Evolutionary conservation across 2,329 filamentous ascomycete species (phyloP).

Genomic region (Proliferodiscus dingleyae): DNA sequence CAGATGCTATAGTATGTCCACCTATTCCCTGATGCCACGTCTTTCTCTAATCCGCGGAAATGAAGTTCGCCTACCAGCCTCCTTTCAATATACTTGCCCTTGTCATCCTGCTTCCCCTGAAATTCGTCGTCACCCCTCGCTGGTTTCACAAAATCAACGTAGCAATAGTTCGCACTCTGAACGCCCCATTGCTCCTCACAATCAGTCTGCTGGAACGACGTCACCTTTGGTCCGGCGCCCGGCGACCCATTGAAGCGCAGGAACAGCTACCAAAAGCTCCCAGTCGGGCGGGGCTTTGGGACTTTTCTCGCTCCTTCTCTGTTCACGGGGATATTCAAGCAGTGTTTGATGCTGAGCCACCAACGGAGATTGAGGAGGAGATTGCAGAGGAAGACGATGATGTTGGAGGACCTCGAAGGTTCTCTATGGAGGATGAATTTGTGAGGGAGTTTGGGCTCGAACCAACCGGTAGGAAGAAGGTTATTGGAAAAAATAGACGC

Average conservation of each 20-base stretch:
- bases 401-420: neutral
- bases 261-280: conserved; percentile 20
- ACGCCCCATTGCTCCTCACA: conserved; percentile 67
- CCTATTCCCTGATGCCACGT: neutral
- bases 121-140: conserved; percentile 70
- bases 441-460: conserved; percentile 16
- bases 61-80: conserved; percentile 48
- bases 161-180: conserved; percentile 66
- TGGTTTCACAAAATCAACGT: conserved; percentile 93
- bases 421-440: conserved; percentile 19
- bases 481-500: conserved; percentile 15
- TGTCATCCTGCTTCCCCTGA: conserved; percentile 68
- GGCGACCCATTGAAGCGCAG: conserved; percentile 16
- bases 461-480: conserved; percentile 2
- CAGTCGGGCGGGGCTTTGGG: conserved; percentile 22
- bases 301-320: conserved; percentile 26
- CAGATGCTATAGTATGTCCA: conserved; percentile 56
- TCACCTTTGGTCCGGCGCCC: conserved; percentile 51
- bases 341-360: conserved; percentile 30
- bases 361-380: conserved; percentile 21
- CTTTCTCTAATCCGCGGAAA: neutral
- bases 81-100: conserved; percentile 81
- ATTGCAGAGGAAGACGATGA: conserved; percentile 19
- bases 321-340: conserved; percentile 31
- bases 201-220: conserved; percentile 68